A percentile compares a stretch with the other conserved stretches of the same genome.
These are phyloP conservation scores for Trichoderma atroviride DNA, from an alignment of 2,329 filamentous ascomycete species.

Conservation along the genomic window DNA sequence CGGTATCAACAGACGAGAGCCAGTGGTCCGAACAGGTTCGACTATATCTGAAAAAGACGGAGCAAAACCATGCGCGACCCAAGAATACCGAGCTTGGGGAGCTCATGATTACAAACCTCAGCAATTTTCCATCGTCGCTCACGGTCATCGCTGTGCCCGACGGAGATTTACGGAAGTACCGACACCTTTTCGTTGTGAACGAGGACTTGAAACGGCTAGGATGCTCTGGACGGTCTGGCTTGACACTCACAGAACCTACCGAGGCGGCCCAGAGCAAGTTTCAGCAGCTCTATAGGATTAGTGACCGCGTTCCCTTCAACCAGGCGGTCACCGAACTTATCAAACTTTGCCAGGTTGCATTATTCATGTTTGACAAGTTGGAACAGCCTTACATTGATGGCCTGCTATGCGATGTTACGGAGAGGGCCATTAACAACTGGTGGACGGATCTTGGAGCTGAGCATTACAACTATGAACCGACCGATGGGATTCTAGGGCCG, in stretches of 20 bases:
- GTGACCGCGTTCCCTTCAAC: constrained; percentile 76
- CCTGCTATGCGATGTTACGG: constrained; percentile 88
- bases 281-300: constrained; percentile 84
- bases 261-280: constrained; percentile 88
- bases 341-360: constrained; percentile 85
- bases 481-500: constrained; percentile 88
- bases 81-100: constrained; percentile 82
- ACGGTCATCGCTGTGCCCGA: constrained; percentile 90
- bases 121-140: constrained; percentile 85
- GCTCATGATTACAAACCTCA: constrained; percentile 92
- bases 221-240: constrained; percentile 84
- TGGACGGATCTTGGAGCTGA: constrained; percentile 93
- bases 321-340: constrained; percentile 84
- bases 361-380: constrained; percentile 85
- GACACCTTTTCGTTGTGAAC: constrained; percentile 87
- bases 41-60: constrained; percentile 83
- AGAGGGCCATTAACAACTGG: constrained; percentile 89
- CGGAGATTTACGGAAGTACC: constrained; percentile 78
- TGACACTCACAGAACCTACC: constrained; percentile 77
- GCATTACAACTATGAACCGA: constrained; percentile 88
- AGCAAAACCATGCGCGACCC: constrained; percentile 80
- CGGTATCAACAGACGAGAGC: constrained; percentile 77
- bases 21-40: constrained; percentile 78
- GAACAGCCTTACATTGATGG: constrained; percentile 90
- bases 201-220: constrained; percentile 90